phyloP scores from a whole-genome alignment of 2,329 filamentous ascomycete genomes.

The Fusarium chaquense region DNA sequence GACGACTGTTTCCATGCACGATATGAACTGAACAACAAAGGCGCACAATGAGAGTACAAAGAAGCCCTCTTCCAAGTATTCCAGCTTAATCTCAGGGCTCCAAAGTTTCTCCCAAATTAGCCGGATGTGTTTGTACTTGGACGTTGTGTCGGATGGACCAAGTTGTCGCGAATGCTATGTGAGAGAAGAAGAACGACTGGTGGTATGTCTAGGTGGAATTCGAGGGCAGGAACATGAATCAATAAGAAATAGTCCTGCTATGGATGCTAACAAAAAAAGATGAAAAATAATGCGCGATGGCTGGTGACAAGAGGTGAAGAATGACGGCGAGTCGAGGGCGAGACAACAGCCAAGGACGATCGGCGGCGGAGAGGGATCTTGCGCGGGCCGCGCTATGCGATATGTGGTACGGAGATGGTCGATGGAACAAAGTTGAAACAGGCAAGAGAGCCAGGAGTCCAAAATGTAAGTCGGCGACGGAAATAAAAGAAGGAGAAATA shows the following conservation, averaged over 20 bases:
- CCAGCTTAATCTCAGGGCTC: background rate
- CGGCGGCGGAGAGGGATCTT: constrained; percentile 37
- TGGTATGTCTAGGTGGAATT: background rate
- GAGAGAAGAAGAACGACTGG: constrained; percentile 11
- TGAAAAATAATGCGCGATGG: constrained; percentile 28
- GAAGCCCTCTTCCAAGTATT: constrained; percentile 5
- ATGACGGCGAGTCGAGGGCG: constrained; percentile 27
- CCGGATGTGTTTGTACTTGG: constrained; percentile 4
- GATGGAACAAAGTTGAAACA: constrained; percentile 43
- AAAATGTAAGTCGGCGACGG: constrained; percentile 15
- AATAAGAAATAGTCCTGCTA: background rate
- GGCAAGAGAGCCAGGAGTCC: constrained; percentile 28
- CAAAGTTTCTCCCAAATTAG: background rate
- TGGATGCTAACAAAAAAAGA: constrained; percentile 7
- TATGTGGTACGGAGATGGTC: constrained; percentile 33
- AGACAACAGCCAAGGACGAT: constrained; percentile 40
- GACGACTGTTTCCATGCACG: constrained; percentile 38
- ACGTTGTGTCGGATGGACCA: constrained; percentile 1
- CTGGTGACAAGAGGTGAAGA: constrained; percentile 27
- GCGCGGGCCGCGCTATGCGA: constrained; percentile 39
- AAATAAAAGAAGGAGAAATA: constrained; percentile 4
- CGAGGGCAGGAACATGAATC: constrained; percentile 4
- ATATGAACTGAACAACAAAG: background rate
- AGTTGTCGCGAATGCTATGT: constrained; percentile 11
- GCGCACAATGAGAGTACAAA: constrained; percentile 1